Conservation (phyloP, 768 basidiomycete species). For the Mycena pura region DNA sequence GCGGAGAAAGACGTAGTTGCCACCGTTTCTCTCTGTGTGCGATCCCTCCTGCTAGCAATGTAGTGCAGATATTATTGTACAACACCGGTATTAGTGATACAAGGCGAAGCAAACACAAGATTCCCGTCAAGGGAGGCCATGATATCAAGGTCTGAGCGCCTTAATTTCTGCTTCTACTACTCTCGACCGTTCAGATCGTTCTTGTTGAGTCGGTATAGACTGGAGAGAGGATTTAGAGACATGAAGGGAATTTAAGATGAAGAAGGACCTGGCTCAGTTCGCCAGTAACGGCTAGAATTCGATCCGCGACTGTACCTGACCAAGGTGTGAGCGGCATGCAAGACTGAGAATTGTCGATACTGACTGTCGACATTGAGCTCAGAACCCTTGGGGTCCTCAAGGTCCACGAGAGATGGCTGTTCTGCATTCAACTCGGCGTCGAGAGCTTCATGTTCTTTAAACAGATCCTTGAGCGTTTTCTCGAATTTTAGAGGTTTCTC, state of each 20-base stretch:
- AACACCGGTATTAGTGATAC: no score
- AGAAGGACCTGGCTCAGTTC: conserved; percentile 15
- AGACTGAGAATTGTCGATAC: conserved; percentile 5
- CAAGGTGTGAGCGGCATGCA: not conserved
- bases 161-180: conserved; percentile 57
- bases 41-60: no score
- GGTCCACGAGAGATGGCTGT: conserved; percentile 29
- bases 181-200: conserved; percentile 56
- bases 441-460: conserved; percentile 38
- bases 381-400: conserved; percentile 14
- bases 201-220: conserved; percentile 56
- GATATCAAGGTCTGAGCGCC: conserved; percentile 54
- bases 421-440: conserved; percentile 33
- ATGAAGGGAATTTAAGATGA: conserved; percentile 5
- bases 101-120: no score
- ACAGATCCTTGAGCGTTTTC: conserved; percentile 36
- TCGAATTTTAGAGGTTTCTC: conserved; percentile 63
- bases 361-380: conserved; percentile 30
- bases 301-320: conserved; percentile 5
- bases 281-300: conserved; percentile 12
- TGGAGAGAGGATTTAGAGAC: conserved; percentile 32
- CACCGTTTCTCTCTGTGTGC: no score
- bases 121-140: no score
- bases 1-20: conserved; percentile 53
- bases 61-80: no score